Evolutionary conservation across 192 early-diverging fungal species (phyloP), one percentile per base, ranked within the genome.

Genomic region (Lunasporangiospora selenospora): DNA sequence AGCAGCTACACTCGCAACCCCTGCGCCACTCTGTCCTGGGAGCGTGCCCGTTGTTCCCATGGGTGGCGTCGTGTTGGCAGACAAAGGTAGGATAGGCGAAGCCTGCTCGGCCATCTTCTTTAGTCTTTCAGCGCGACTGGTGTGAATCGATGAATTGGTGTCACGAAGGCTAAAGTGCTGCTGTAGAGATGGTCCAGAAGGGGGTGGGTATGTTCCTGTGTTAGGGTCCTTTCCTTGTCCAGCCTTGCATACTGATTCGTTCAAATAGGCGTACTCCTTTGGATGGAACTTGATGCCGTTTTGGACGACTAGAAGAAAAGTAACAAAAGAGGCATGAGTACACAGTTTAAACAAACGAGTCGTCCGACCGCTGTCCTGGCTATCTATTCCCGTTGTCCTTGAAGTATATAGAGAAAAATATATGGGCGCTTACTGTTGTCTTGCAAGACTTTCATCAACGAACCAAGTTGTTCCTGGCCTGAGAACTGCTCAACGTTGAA

Each of bases 201-300:
- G 15, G 19, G 69, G 36, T 45, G 69, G 69, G 15, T 73, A 73
- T 16, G 24, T 12, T 29, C 53, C 63, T 44, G 69, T 63, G 5
- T 51, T 63, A 4, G 69, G 61, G 10, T 73, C 69, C 30, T 51
- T 56, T 34, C 69, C 69, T 45, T 73, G 69, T 8, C 45, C 53
- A 4, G 37, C 53, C 39, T 36, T 62, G 31, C 69, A 63, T 13
- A 73, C 69, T 0, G 69, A 58, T 6, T 73, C 60, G 24, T 56
- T 73, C 41, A 73, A 36, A 33, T 58, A 73, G 29, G 69, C 59
- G 30, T 53, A 62, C 43, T 73, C 69, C 19, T 58, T 73, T 45
- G 69, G 69, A 33, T 73, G 69, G 34, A 73, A 73, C 29, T 73
- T 73, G 50, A 73, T 62, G 18, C 69, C 69, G 34, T 73, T 45